These are phyloP conservation scores for Beauveria sp. DNA, from an alignment of 2,329 filamentous ascomycete genomes.

Conservation along the genomic window DNA sequence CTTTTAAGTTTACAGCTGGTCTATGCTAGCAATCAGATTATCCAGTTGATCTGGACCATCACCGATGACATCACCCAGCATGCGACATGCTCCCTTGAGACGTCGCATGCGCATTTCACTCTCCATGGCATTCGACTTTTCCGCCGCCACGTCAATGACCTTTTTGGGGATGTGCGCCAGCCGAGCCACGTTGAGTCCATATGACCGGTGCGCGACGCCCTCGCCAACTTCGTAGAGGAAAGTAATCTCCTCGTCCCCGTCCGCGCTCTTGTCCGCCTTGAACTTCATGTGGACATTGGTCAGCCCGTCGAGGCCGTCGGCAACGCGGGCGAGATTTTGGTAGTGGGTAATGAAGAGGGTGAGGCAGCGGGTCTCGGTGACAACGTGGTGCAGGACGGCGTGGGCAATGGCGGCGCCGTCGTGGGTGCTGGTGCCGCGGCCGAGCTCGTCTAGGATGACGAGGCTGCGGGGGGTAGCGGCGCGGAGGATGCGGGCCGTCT, in stretches of 20 bases:
- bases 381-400: slow-evolving; percentile 78
- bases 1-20: slow-evolving; percentile 42
- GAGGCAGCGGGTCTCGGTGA: slow-evolving; percentile 64
- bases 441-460: slow-evolving; percentile 90
- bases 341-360: slow-evolving; percentile 98
- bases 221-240: slow-evolving; percentile 91
- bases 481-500: slow-evolving; percentile 86
- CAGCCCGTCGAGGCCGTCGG: slow-evolving; percentile 60
- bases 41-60: slow-evolving; percentile 37
- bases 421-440: slow-evolving; percentile 86
- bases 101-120: slow-evolving; percentile 57
- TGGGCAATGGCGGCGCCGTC: slow-evolving; percentile 95
- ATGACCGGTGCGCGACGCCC: slow-evolving; percentile 87
- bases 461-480: slow-evolving; percentile 77
- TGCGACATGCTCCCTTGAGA: slow-evolving; percentile 40
- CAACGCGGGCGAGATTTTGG: slow-evolving; percentile 69
- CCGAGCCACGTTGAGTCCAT: slow-evolving; percentile 87
- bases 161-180: slow-evolving; percentile 71
- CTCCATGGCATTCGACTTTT: slow-evolving; percentile 76
- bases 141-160: slow-evolving; percentile 71
- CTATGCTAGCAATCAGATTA: slow-evolving; percentile 46
- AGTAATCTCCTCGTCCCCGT: slow-evolving; percentile 70
- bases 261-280: slow-evolving; percentile 33
- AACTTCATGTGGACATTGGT: slow-evolving; percentile 95
- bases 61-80: slow-evolving; percentile 35